Conservation (phyloP, 352 stramenopile genomes). For the Phytophthora tubulina region DNA sequence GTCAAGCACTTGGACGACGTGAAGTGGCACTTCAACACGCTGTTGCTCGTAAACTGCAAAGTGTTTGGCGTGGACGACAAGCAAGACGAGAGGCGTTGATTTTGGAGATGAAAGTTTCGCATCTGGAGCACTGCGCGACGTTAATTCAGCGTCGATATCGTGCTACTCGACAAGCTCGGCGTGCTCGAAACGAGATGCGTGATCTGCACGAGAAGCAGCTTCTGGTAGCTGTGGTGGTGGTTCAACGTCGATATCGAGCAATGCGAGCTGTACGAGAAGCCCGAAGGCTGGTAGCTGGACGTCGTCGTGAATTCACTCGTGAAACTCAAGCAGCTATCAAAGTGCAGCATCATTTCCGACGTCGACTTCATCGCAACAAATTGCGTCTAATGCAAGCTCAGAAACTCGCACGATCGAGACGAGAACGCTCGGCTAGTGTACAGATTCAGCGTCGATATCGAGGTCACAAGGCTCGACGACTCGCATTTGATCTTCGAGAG, state of each 20-base stretch:
- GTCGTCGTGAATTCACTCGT: constrained; percentile 43
- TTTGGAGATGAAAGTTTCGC: constrained; percentile 53
- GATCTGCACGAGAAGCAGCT: constrained; percentile 57
- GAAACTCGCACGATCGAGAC: constrained; percentile 40
- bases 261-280: constrained; percentile 55
- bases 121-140: constrained; percentile 58
- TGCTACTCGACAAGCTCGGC: constrained; percentile 44
- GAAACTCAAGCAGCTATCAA: constrained; percentile 55
- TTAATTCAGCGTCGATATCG: constrained; percentile 82
- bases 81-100: constrained; percentile 60
- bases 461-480: constrained; percentile 55
- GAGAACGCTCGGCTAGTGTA: constrained; percentile 50
- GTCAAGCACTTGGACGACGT: constrained; percentile 36
- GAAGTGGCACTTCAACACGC: constrained; percentile 53
- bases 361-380: constrained; percentile 42
- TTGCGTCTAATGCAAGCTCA: constrained; percentile 47
- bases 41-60: constrained; percentile 68
- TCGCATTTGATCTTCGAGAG: constrained; percentile 46
- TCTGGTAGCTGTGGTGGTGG: constrained; percentile 49
- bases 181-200: constrained; percentile 44
- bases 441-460: constrained; percentile 73
- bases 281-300: constrained; percentile 44
- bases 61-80: constrained; percentile 67
- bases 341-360: constrained; percentile 70
- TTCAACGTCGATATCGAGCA: constrained; percentile 73